A percentile compares a stretch with the other conserved stretches of the same genome.
Conservation (phyloP, 495 filamentous ascomycete species). For the Paragyromitra xinjiangensis region DNA sequence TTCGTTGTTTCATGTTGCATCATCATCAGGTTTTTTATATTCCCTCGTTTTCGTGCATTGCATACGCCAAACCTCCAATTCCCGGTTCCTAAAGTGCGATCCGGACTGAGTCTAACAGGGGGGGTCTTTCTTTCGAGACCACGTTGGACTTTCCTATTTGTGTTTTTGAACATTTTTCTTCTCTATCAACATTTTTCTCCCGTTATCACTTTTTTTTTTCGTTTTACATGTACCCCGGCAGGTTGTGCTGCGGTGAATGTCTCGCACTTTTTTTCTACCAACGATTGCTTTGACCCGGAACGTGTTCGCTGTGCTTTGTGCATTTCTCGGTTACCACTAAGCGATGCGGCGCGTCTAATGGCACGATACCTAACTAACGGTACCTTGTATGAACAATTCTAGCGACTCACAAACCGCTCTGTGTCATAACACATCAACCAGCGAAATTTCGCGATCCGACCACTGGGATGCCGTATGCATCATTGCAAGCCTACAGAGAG, state of each 20-base stretch:
- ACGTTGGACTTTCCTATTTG: slow-evolving; percentile 42
- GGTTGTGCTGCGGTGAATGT: slow-evolving; percentile 32
- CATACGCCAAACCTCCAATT: slow-evolving; percentile 47
- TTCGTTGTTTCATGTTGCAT: slow-evolving; percentile 46
- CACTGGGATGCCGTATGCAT: slow-evolving; percentile 79
- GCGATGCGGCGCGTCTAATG: slow-evolving; percentile 47
- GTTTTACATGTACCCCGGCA: slow-evolving; percentile 25
- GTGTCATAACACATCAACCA: slow-evolving; percentile 80
- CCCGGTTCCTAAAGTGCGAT: slow-evolving; percentile 52
- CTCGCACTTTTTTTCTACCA: slow-evolving; percentile 46
- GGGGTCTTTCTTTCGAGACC: slow-evolving; percentile 22
- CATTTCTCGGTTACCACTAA: slow-evolving; percentile 52
- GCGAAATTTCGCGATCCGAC: slow-evolving; percentile 79
- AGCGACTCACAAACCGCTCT: slow-evolving; percentile 65
- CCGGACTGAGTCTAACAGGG: slow-evolving; percentile 50
- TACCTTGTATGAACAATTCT: slow-evolving; percentile 40
- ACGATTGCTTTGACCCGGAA: slow-evolving; percentile 50
- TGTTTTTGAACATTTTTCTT: slow-evolving; percentile 28
- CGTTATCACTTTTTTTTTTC: slow-evolving; percentile 5
- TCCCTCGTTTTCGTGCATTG: slow-evolving; percentile 46
- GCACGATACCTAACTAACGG: slow-evolving; percentile 26
- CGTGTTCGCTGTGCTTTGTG: slow-evolving; percentile 45
- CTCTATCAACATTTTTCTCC: slow-evolving; percentile 18
- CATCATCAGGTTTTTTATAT: slow-evolving; percentile 49
- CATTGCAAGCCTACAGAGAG: slow-evolving; percentile 76